phyloP scores from a whole-genome alignment of 768 basidiomycete genomes.

The Kwoniella pini region DNA sequence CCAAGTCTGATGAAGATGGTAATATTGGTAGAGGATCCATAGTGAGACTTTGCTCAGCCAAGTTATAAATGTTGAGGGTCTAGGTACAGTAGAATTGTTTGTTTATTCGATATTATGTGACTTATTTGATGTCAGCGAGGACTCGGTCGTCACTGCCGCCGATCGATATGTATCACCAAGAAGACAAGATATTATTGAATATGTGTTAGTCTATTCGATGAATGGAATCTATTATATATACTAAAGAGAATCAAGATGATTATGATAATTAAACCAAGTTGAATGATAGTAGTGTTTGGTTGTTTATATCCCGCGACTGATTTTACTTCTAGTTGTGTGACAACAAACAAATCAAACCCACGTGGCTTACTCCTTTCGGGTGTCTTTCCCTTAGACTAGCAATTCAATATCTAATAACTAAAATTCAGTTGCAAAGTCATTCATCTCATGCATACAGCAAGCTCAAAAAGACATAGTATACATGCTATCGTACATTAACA shows the following conservation, averaged over 20 bases:
- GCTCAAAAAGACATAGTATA: no score
- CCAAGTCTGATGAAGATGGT: conserved; percentile 40
- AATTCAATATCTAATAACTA: no score
- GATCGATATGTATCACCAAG: no score
- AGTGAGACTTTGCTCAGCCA: not conserved
- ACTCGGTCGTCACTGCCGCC: no score
- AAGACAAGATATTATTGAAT: no score
- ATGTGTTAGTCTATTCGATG: no score
- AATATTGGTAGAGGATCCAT: conserved; percentile 38
- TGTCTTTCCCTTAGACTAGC: no score
- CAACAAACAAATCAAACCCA: not conserved
- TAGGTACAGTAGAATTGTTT: not conserved
- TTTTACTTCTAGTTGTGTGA: not conserved
- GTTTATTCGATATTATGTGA: not conserved
- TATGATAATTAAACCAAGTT: not conserved
- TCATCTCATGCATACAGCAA: no score
- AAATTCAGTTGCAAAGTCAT: no score
- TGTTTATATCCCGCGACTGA: conserved; percentile 9
- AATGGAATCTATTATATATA: not conserved
- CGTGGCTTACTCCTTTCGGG: no score
- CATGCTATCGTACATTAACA: no score
- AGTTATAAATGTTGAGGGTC: not conserved
- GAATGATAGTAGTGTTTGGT: not conserved
- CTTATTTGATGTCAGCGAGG: no score
- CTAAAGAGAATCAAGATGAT: not conserved